Evolutionary conservation across 768 basidiomycete species (phyloP).

Genomic region (Tricholoma terreum): DNA sequence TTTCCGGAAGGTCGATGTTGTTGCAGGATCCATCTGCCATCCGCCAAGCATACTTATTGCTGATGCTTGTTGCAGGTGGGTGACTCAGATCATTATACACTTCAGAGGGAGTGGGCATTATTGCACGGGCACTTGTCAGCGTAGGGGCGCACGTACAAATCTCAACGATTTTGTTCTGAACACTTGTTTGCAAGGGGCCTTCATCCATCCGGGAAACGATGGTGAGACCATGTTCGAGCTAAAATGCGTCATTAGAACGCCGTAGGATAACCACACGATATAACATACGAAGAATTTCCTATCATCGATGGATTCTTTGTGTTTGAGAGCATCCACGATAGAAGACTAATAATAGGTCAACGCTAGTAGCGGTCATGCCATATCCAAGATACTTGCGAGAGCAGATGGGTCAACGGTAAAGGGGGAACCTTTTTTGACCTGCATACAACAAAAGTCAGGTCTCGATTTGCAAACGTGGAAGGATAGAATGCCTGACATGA

Average conservation of each 20-base stretch:
- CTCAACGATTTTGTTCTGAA: conserved; percentile 50
- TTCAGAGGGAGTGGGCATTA: conserved; percentile 22
- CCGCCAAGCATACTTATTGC: conserved; percentile 62
- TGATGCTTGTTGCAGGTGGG: conserved; percentile 68
- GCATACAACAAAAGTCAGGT: not conserved
- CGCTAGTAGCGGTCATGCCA: not conserved
- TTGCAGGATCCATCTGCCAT: conserved; percentile 76
- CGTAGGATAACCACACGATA: not conserved
- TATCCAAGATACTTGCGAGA: conserved; percentile 34
- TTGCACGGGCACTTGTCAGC: not conserved
- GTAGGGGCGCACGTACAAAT: conserved; percentile 43
- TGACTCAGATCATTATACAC: conserved; percentile 83
- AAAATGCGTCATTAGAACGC: not conserved
- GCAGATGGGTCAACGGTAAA: conserved; percentile 36
- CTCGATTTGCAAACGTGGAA: not conserved
- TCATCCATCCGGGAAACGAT: conserved; percentile 59
- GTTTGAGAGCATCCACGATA: conserved; percentile 55
- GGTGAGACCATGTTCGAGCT: conserved; percentile 72
- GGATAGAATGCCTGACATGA: not conserved
- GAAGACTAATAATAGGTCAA: conserved; percentile 40
- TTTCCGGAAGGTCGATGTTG: conserved; percentile 62
- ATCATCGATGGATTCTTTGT: conserved; percentile 68
- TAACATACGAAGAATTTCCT: conserved; percentile 68
- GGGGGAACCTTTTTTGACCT: conserved; percentile 45
- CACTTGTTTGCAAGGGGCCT: conserved; percentile 33